phyloP scores from a whole-genome alignment of 2,329 filamentous ascomycete genomes.

The Pyricularia sp. region DNA sequence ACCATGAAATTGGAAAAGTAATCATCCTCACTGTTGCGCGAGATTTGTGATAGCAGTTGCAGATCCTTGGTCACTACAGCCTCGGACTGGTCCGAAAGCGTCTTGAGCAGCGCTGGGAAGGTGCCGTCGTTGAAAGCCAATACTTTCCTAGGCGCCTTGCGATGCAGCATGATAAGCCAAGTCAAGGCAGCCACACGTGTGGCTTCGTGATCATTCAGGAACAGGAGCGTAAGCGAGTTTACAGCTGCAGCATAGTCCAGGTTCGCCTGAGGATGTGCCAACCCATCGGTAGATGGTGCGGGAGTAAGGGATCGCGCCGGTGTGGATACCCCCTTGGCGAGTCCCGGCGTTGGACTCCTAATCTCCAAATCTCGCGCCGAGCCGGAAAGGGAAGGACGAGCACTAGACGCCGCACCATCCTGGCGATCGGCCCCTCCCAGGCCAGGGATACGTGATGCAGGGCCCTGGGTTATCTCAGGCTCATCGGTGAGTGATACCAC shows the following conservation, averaged over 20 bases:
- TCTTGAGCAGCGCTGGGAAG: conserved; percentile 92
- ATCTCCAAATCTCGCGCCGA: conserved; percentile 41
- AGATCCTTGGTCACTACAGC: conserved; percentile 92
- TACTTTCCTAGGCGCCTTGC: conserved; percentile 87
- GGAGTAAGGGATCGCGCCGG: conserved; percentile 35
- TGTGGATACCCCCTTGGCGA: conserved; percentile 24
- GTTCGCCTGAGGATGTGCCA: conserved; percentile 48
- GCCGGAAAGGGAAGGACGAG: conserved; percentile 42
- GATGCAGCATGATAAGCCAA: conserved; percentile 96
- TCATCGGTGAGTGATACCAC: conserved; percentile 86
- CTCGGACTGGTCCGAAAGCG: conserved; percentile 88
- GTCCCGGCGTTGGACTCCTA: conserved; percentile 38
- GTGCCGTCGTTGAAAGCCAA: conserved; percentile 95
- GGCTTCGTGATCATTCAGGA: conserved; percentile 93
- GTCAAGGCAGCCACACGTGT: conserved; percentile 88
- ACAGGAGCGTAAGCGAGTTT: conserved; percentile 83
- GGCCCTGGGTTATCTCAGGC: conserved; percentile 24
- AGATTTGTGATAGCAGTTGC: conserved; percentile 90
- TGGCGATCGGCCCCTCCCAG: conserved; percentile 28
- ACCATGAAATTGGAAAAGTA: conserved; percentile 99
- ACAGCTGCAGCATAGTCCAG: conserved; percentile 96
- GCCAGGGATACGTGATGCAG: conserved; percentile 28
- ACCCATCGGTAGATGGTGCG: conserved; percentile 18
- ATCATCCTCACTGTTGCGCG: conserved; percentile 89
- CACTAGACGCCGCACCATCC: conserved; percentile 25